Base-by-base conservation (phyloP, 345 rosid genomes). In the Moricandia arvensis region DNA sequence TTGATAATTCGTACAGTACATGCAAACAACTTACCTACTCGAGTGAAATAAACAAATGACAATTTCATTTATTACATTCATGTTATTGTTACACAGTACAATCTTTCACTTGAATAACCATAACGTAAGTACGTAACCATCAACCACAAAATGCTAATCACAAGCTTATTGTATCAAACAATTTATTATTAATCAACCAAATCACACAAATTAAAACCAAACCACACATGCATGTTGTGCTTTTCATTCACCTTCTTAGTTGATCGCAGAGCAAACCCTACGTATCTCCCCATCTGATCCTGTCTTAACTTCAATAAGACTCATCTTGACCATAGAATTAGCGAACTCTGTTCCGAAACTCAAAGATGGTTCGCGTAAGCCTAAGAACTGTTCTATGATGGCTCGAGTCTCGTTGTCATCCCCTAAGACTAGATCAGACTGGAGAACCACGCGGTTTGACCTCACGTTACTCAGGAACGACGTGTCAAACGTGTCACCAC, bases 311-410 rank as follows among this genome's bases (percentile, higher is more conserved):
- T 78, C 86, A 9, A 81, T 81, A 16, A 81, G 84, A 76, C 88
- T 82, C 91, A 87, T 87, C 80, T 83, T 87, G 4, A 74, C 75
- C 90, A 88, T 88, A 4, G 92, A 72, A 13, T 31, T 75, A 4
- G 75, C 85, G 7, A 88, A 88, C 74, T 88, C 86, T 2, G 34
- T 21, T 47, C 79, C 75, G 12, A 84, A 88, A 2, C 37, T 59
- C 71, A 72, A 17, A 11, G 67, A 61, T 12, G 81, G 81, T 10
- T 35, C 3, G 3, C 83, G 62, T 8, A 80, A 26, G 10, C 80
- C 75, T 17, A 74, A 64, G 8, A 82, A 71, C 0, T 81, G 60
- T 37, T 77, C 75, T 21, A 80, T 63, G 38, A 80, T 6, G 43
- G 33, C 41, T 74, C 72, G 72, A 8, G 85, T 80, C 55, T 81